These are phyloP conservation scores for Aspergillus sp. DNA, from an alignment of 2,329 filamentous ascomycete species.

Conservation along the genomic window DNA sequence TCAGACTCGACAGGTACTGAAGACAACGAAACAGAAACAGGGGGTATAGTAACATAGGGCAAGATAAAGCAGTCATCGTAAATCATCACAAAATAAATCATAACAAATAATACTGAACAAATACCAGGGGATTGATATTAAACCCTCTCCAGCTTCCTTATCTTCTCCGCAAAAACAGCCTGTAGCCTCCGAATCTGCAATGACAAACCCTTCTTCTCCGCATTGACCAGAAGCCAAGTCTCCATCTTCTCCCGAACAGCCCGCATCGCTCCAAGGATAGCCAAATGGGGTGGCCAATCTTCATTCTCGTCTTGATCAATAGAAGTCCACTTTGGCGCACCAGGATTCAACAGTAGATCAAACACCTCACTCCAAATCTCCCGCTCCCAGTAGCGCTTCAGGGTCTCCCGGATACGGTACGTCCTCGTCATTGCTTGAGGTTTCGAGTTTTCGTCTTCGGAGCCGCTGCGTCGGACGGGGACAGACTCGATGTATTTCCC, in stretches of 20 bases:
- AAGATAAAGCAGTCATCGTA: too few relatives aligned
- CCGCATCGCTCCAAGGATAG: slow-evolving; percentile 67
- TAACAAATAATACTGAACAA: not conserved
- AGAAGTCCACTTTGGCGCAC: slow-evolving; percentile 50
- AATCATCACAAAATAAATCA: too few relatives aligned
- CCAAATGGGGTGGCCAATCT: not conserved
- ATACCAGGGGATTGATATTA: slow-evolving; percentile 5
- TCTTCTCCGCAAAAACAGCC: slow-evolving; percentile 56
- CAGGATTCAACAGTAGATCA: slow-evolving; percentile 76
- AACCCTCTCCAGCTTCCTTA: slow-evolving; percentile 27
- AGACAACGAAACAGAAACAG: too few relatives aligned
- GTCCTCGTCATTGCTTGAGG: slow-evolving; percentile 42
- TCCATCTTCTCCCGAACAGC: slow-evolving; percentile 73
- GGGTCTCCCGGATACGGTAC: slow-evolving; percentile 71
- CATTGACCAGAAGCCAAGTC: slow-evolving; percentile 69
- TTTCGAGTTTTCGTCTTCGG: slow-evolving; percentile 2
- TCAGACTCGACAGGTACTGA: too few relatives aligned
- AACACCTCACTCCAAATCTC: slow-evolving; percentile 84
- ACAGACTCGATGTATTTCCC: slow-evolving; percentile 88
- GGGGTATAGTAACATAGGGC: too few relatives aligned
- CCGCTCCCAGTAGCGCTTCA: slow-evolving; percentile 96
- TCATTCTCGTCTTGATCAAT: slow-evolving; percentile 44
- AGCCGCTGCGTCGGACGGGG: slow-evolving; percentile 19
- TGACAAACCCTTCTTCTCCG: slow-evolving; percentile 66
- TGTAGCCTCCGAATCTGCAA: slow-evolving; percentile 57